Evolutionary conservation across 371 early-diverging fungal genomes (phyloP).

Genomic region (Mucor circinelloides): DNA sequence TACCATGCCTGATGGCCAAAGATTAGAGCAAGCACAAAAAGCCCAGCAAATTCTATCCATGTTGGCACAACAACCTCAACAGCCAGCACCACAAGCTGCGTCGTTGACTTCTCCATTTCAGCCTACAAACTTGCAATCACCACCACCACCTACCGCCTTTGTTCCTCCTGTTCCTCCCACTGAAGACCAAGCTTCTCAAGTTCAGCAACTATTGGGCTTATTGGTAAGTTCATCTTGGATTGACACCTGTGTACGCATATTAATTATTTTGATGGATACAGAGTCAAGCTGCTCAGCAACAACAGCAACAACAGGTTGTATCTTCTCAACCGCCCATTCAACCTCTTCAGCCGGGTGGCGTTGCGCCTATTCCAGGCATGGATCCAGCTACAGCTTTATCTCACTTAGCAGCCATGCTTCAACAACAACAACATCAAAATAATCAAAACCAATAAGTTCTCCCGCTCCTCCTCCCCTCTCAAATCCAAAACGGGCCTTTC

Average conservation of each 20-base stretch:
- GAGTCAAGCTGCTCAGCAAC: constrained; percentile 32
- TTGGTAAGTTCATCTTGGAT: constrained; percentile 19
- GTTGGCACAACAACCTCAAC: constrained; percentile 15
- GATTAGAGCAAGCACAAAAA: constrained; percentile 37
- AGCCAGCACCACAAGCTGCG: constrained; percentile 1
- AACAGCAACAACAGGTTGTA: constrained; percentile 12
- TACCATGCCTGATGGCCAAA: constrained; percentile 4
- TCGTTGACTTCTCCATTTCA: constrained; percentile 7
- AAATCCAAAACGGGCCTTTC: not conserved
- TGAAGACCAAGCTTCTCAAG: constrained; percentile 26
- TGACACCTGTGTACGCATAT: too few species aligned
- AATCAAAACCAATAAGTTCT: constrained; percentile 10
- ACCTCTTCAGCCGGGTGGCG: not conserved
- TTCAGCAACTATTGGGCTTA: constrained; percentile 30
- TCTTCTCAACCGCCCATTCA: constrained; percentile 3
- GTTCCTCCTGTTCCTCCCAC: constrained; percentile 20
- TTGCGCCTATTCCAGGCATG: constrained; percentile 33
- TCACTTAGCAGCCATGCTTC: constrained; percentile 25
- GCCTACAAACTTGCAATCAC: constrained; percentile 2
- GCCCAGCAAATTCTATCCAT: constrained; percentile 31
- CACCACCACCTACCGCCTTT: constrained; percentile 9
- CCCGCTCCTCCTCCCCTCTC: not conserved
- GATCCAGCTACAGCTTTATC: constrained; percentile 31
- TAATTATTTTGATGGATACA: too few species aligned
- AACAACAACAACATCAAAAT: constrained; percentile 24